A percentile compares a stretch with the other conserved stretches of the same genome.
phyloP scores from a whole-genome alignment of 805 yeast genomes.

The Candida nitratophila region DNA sequence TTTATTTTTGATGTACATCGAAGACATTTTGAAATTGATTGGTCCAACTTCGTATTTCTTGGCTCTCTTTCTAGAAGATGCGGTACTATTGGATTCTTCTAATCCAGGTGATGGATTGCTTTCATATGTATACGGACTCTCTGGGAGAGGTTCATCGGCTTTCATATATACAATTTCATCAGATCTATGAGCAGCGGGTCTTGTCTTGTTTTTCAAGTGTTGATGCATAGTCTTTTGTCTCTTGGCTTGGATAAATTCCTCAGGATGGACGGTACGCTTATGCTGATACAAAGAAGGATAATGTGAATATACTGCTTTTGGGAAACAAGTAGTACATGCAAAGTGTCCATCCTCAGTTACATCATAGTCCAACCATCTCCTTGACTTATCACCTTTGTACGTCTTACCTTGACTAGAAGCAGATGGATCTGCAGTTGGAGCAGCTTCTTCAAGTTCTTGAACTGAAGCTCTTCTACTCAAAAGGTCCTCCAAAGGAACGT shows the following conservation, averaged over 20 bases:
- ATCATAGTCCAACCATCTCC: conserved; percentile 10
- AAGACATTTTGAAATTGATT: conserved; percentile 10
- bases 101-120: too few species aligned
- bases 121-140: too few species aligned
- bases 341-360: conserved; percentile 13
- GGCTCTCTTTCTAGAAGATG: too few species aligned
- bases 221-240: conserved; percentile 1
- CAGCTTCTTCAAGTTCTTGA: too few species aligned
- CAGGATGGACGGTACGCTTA: conserved; percentile 10
- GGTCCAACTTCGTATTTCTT: conserved; percentile 6
- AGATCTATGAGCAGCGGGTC: too few species aligned
- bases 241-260: conserved; percentile 9
- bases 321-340: conserved; percentile 13
- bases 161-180: too few species aligned
- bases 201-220: not conserved
- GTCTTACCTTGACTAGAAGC: too few species aligned
- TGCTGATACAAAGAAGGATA: conserved; percentile 17
- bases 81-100: too few species aligned
- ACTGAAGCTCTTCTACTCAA: too few species aligned
- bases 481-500: not conserved
- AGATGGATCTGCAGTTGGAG: too few species aligned
- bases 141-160: too few species aligned
- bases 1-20: conserved; percentile 11
- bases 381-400: not conserved
- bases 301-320: conserved; percentile 6